Evolutionary conservation across 2,329 filamentous ascomycete species (phyloP), one percentile per base, ranked within the genome.

Genomic region (Microcera coccophila): DNA sequence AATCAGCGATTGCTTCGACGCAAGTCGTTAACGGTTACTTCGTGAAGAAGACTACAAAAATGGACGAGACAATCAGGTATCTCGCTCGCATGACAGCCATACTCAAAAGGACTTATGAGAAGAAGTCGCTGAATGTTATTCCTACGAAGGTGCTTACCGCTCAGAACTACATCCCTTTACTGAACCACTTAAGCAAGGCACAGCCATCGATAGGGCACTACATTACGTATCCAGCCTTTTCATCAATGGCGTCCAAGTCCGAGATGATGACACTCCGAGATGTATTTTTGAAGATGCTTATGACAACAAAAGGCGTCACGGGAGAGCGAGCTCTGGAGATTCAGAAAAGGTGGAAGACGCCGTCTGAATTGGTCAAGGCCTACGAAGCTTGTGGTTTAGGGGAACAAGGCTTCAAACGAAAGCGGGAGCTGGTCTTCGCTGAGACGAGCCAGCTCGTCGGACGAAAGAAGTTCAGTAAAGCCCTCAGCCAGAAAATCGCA

Each of bases 21-120:
- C 86, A 90, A 57, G 84, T 90, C 17, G 82, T 90, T 40, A 83
- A 88, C 58, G 84, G 83, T 31, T 90, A 83, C 60, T 90, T 90
- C 55, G 73, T 91, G 41, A 90, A 90, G 65, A 77, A 79, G 58
- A 91, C 87, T 2, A 71, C 75, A 38, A 85, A 82, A 53, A 76
- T 91, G 62, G 86, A 90, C 53, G 86, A 91, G 45, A 86, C 85
- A 0, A 87, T 91, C 50, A 75, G 75, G 32, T 93, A 91, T 59
- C 71, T 93, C 4, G 78, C 82, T 1, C 74, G 79, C 5, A 82
- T 91, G 79, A 91, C 87, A 0, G 70, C 69, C 33, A 71, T 86
- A 50, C 69, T 93, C 5, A 81, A 82, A 56, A 73, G 72, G 29
- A 74, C 78, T 47, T 90, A 90, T 54, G 78, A 83, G 57, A 61